Evolutionary conservation across 2,329 filamentous ascomycete genomes (phyloP).

Genomic region (Claviceps africana): DNA sequence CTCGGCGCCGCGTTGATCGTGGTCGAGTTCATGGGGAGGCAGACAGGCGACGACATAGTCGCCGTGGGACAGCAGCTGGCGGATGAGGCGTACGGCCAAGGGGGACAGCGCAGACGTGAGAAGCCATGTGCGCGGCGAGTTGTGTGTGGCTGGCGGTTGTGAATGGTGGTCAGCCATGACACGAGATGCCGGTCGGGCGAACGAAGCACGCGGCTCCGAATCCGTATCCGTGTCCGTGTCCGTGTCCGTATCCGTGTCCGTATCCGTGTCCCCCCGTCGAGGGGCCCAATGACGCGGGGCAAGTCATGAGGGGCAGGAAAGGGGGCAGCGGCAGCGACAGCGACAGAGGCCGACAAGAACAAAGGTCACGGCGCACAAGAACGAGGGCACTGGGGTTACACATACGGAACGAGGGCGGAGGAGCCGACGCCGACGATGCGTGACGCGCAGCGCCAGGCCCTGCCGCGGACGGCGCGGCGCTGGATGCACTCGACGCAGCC

Average conservation of each 20-base stretch:
- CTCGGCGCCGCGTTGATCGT: conserved; percentile 60
- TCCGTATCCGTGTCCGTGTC: too few relatives aligned
- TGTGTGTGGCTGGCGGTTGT: conserved; percentile 42
- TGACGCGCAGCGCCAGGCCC: conserved; percentile 1
- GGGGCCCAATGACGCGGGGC: too few relatives aligned
- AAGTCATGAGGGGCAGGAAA: background rate
- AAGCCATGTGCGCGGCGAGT: conserved; percentile 80
- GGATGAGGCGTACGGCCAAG: conserved; percentile 67
- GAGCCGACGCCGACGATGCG: conserved; percentile 20
- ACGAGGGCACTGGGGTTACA: background rate
- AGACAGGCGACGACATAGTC: conserved; percentile 82
- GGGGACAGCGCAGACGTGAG: conserved; percentile 78
- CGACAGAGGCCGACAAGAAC: conserved; percentile 4
- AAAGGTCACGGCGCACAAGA: background rate
- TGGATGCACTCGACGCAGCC: background rate
- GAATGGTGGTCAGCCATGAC: conserved; percentile 18
- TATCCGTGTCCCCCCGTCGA: too few relatives aligned
- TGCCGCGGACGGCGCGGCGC: background rate
- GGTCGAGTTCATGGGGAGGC: conserved; percentile 62
- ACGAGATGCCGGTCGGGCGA: too few relatives aligned
- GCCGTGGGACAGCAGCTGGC: conserved; percentile 73
- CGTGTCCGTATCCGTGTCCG: too few relatives aligned
- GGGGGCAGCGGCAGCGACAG: background rate
- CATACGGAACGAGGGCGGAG: conserved; percentile 40
- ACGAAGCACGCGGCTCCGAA: too few relatives aligned